Conservation (phyloP, 768 basidiomycete genomes). For the Amanita rubescens region DNA sequence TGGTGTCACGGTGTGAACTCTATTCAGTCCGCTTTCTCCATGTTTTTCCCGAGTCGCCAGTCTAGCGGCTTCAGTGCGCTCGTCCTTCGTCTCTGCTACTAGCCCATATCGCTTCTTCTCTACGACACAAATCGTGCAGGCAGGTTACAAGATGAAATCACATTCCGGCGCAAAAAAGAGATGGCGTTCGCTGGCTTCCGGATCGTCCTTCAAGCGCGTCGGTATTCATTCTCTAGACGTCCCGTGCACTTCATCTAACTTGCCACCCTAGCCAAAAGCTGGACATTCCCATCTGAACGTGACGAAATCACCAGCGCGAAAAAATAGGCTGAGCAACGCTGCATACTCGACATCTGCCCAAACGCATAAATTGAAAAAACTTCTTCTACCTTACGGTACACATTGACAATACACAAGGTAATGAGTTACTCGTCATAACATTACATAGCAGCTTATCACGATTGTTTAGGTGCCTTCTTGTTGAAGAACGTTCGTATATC, state of each 20-base stretch:
- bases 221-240: slow-evolving; percentile 16
- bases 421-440: not conserved
- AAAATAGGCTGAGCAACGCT: slow-evolving; percentile 59
- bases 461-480: slow-evolving; percentile 16
- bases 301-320: slow-evolving; percentile 53
- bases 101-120: slow-evolving; percentile 42
- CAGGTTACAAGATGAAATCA: slow-evolving; percentile 72
- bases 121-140: slow-evolving; percentile 44
- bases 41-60: slow-evolving; percentile 13
- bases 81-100: not conserved
- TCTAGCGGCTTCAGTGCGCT: not conserved
- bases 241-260: not conserved
- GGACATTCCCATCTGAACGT: slow-evolving; percentile 69
- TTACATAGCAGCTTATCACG: not conserved
- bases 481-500: slow-evolving; percentile 73
- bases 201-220: slow-evolving; percentile 68
- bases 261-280: slow-evolving; percentile 48
- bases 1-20: not conserved
- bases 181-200: slow-evolving; percentile 64
- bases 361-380: slow-evolving; percentile 58
- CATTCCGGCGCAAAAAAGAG: slow-evolving; percentile 80
- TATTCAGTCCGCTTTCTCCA: slow-evolving; percentile 3
- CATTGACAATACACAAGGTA: slow-evolving; percentile 14
- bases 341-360: slow-evolving; percentile 62
- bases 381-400: slow-evolving; percentile 60